Evolutionary conservation across 352 stramenopile genomes (phyloP), one percentile per base, ranked within the genome.

Genomic region (Phytophthora citrophthora): DNA sequence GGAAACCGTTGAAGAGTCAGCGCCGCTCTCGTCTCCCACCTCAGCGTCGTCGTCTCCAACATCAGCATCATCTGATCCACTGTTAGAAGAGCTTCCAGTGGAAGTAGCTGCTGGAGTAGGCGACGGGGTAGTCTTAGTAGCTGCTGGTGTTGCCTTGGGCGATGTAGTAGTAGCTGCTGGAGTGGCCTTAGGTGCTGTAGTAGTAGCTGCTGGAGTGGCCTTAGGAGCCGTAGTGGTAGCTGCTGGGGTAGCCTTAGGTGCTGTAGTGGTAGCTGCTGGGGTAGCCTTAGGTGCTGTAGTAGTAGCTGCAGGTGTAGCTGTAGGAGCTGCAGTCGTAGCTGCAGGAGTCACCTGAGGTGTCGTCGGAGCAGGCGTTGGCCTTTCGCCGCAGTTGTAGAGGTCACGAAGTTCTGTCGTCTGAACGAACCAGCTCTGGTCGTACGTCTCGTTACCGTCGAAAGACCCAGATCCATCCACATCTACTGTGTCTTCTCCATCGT

Each of bases 361-460:
- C 11, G 73, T 77, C 0, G 63, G 61, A 5, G 69, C 68, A 2
- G 73, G 73, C 27, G 69, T 78, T 3, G 73, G 69, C 23, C 6
- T 48, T 2, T 72, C 66, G 2, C 60, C 68, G 15, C 72, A 80
- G n/a, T 69, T 59, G 55, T 70, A 75, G 8, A 80, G 61, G 18
- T 67, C 59, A 1, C 68, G 66, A 32, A 80, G 46, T 32, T 56
- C 36, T 1, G 68, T 70, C 2, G 61, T 76, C 57, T 80, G 72
- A 7, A 73, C 47, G 54, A 77, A 80, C 68, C 68, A 80, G 40
- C 68, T 77, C 49, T 70, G 50, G 31, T 71, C 56, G 36, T 74
- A 74, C 24, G 70, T 55, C 26, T 70, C 49, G 23, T 73, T 74
- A 7, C 71, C 67, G 45, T 76, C 64, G 44, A 72, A 70, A 0